Evolutionary conservation across 2,329 filamentous ascomycete genomes (phyloP).

Genomic region (Albifimbria verrucaria): DNA sequence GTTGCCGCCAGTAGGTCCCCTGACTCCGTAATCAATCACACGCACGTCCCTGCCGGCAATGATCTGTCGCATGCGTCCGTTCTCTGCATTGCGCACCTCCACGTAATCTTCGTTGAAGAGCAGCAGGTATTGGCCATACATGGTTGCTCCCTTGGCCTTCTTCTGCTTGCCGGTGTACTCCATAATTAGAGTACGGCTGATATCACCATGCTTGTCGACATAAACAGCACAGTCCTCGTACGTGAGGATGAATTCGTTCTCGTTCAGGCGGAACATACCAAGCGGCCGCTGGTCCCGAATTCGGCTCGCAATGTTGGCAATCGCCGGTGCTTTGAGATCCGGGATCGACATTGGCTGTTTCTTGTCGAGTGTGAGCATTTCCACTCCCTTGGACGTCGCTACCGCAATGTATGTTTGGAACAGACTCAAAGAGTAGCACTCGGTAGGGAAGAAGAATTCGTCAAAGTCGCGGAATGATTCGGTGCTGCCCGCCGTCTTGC

Average conservation of each 20-base stretch:
- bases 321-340: conserved; percentile 73
- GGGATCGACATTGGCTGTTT: conserved; percentile 94
- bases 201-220: conserved; percentile 96
- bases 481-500: conserved; percentile 65
- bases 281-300: conserved; percentile 81
- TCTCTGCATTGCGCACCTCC: conserved; percentile 94
- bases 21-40: conserved; percentile 80
- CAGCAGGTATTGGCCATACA: conserved; percentile 87
- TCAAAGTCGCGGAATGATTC: conserved; percentile 98
- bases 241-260: conserved; percentile 86
- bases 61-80: conserved; percentile 88
- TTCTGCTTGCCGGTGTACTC: conserved; percentile 90
- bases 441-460: conserved; percentile 95
- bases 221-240: conserved; percentile 96
- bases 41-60: conserved; percentile 88
- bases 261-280: conserved; percentile 93
- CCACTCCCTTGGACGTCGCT: conserved; percentile 85
- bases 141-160: conserved; percentile 76
- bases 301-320: conserved; percentile 79
- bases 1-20: conserved; percentile 54
- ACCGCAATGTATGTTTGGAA: conserved; percentile 95
- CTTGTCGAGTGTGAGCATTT: conserved; percentile 94
- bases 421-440: conserved; percentile 92
- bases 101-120: conserved; percentile 96
- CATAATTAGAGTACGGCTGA: conserved; percentile 92